Percentiles rank a stretch among this genome's conserved stretches.
These are phyloP conservation scores for Rutidosis leptorrhynchoides DNA, from an alignment of 129 eudicot genomes.

Conservation along the genomic window DNA sequence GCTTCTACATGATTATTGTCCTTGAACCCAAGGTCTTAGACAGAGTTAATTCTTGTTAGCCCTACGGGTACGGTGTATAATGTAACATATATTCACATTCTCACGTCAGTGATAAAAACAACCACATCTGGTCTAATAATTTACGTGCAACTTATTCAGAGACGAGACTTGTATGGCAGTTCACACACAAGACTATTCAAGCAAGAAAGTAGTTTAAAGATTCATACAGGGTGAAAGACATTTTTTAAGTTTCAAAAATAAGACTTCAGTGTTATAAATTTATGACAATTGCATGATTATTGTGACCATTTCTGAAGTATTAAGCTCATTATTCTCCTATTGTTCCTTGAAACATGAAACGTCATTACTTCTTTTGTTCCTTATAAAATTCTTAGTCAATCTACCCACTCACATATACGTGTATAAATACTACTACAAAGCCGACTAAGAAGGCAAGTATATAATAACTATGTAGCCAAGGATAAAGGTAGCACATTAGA, in stretches of 20 bases:
- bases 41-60: neutral
- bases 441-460: conserved; percentile 9
- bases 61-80: neutral
- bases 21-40: neutral
- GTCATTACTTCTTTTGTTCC: neutral
- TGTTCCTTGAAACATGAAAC: neutral
- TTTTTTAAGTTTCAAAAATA: no score
- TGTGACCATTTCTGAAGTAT: neutral
- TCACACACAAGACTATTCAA: neutral
- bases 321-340: neutral
- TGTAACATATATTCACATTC: neutral
- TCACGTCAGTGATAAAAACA: neutral
- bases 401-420: neutral
- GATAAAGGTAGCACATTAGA: neutral
- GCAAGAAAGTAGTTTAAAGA: neutral
- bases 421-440: neutral
- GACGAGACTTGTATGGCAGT: neutral
- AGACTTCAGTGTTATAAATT: neutral
- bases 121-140: neutral
- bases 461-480: neutral
- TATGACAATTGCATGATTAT: neutral
- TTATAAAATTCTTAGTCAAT: neutral
- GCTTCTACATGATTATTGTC: neutral
- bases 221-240: neutral
- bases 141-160: neutral